Evolutionary conservation across 768 basidiomycete species (phyloP).

Genomic region (Hypholoma sublateritium): DNA sequence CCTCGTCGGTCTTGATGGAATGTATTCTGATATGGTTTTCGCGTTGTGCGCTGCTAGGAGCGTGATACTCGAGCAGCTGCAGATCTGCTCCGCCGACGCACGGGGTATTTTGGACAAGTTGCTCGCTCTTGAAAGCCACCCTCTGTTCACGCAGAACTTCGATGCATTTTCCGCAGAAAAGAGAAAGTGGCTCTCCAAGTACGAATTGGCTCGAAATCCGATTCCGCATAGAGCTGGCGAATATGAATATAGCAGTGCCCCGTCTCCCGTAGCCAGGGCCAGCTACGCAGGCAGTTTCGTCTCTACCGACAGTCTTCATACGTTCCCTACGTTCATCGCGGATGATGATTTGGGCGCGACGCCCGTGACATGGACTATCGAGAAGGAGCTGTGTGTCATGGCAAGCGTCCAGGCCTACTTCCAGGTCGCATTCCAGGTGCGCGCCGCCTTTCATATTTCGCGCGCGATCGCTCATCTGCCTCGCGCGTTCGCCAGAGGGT

Average conservation of each 20-base stretch:
- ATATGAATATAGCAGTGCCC: no score
- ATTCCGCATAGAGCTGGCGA: background rate
- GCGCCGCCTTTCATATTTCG: background rate
- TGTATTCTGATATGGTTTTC: conserved; percentile 15
- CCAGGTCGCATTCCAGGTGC: conserved; percentile 53
- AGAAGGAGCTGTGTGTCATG: conserved; percentile 50
- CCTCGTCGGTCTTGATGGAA: conserved; percentile 44
- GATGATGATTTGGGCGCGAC: conserved; percentile 40
- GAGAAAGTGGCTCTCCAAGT: conserved; percentile 18
- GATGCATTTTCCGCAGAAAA: conserved; percentile 17
- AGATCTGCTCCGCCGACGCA: conserved; percentile 21
- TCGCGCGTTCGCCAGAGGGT: conserved; percentile 39
- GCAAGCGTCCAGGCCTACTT: conserved; percentile 57
- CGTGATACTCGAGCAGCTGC: background rate
- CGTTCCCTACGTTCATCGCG: conserved; percentile 51
- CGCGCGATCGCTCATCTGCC: background rate
- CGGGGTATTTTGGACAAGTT: conserved; percentile 27
- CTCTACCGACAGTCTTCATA: conserved; percentile 35
- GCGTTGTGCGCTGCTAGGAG: background rate
- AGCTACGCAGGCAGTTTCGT: no score
- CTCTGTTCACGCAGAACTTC: conserved; percentile 34
- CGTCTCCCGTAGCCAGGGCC: no score
- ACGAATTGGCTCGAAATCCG: background rate
- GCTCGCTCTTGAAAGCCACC: conserved; percentile 36
- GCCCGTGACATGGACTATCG: conserved; percentile 29